These are phyloP conservation scores for Rhizopus stolonifer DNA, from an alignment of 371 early-diverging fungal species.

Conservation along the genomic window DNA sequence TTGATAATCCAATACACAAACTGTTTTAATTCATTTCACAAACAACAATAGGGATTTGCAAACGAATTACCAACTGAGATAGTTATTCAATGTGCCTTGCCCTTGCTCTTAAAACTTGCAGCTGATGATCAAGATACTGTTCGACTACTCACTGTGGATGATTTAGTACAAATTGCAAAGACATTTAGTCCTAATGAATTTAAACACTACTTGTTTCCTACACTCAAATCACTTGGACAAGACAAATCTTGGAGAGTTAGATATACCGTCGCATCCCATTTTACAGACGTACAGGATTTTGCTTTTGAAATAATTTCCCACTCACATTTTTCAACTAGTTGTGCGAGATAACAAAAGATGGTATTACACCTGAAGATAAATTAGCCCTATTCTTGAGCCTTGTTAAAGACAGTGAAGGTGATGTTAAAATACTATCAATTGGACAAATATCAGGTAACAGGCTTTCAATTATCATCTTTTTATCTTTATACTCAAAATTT, in stretches of 20 bases:
- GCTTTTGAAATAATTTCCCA: neutral
- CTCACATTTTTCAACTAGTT: slow-evolving; percentile 17
- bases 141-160: slow-evolving; percentile 91
- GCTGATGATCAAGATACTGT: slow-evolving; percentile 97
- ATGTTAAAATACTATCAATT: slow-evolving; percentile 90
- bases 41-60: slow-evolving; percentile 9
- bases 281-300: slow-evolving; percentile 72
- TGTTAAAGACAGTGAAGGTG: slow-evolving; percentile 95
- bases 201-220: slow-evolving; percentile 70
- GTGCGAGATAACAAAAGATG: slow-evolving; percentile 37
- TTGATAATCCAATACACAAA: too few relatives aligned
- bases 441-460: slow-evolving; percentile 77
- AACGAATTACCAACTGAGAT: slow-evolving; percentile 67
- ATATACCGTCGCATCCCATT: slow-evolving; percentile 96
- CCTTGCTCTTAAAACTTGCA: slow-evolving; percentile 76
- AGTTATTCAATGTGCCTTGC: slow-evolving; percentile 64
- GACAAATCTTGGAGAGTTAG: slow-evolving; percentile 98
- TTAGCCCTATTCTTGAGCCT: slow-evolving; percentile 59
- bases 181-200: slow-evolving; percentile 76
- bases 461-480: neutral
- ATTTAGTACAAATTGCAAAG: slow-evolving; percentile 85
- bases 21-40: neutral
- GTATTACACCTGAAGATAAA: slow-evolving; percentile 39
- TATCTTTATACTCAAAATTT: neutral
- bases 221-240: slow-evolving; percentile 73